Evolutionary conservation across 192 early-diverging fungal genomes (phyloP), one percentile per base, ranked within the genome.

Genomic region (Umbelopsis isabellina): DNA sequence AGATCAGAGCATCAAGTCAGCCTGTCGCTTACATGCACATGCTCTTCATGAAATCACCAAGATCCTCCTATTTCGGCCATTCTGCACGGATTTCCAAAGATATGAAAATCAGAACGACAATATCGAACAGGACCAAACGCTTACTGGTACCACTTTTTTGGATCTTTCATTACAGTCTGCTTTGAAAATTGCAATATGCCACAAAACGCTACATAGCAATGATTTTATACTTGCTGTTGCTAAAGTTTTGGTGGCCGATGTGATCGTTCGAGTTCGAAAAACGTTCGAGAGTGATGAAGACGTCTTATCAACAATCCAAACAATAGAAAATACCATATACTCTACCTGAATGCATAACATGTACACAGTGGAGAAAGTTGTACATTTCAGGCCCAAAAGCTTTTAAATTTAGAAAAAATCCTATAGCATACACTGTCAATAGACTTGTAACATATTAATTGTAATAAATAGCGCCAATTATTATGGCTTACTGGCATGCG

Each of bases 211-310:
- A 4, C 0, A 41, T 4, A 50, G 16, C 12, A 52, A 49, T 52
- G 70, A 71, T 4, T 49, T 46, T 16, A 46, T 44, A 9, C 45
- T 23, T 1, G 45, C 45, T 44, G 70, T 67, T 65, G 37, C 27
- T 3, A 37, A 21, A 13, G 64, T 72, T 12, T 11, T 73, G 2
- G 71, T 72, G 22, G 25, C 45, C 44, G 76, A 78, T 67, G 76
- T 78, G 6, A 44, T 72, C 22, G 46, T 55, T 30, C n/a, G 76
- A 30, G 76, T 78, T 12, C 47, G n/a, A 9, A 27, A 58, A 47
- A 48, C 72, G 25, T 78, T 78, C 48, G 76, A 73, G 48, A 73
- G 67, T 8, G 76, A 78, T 41, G 66, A 69, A 65, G 76, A 78
- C 12, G 73, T 70, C 11, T 37, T 58, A 20, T 35, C 48, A 8